These are phyloP conservation scores for Tanacetum coccineum DNA, from an alignment of 129 eudicot genomes.

Conservation along the genomic window DNA sequence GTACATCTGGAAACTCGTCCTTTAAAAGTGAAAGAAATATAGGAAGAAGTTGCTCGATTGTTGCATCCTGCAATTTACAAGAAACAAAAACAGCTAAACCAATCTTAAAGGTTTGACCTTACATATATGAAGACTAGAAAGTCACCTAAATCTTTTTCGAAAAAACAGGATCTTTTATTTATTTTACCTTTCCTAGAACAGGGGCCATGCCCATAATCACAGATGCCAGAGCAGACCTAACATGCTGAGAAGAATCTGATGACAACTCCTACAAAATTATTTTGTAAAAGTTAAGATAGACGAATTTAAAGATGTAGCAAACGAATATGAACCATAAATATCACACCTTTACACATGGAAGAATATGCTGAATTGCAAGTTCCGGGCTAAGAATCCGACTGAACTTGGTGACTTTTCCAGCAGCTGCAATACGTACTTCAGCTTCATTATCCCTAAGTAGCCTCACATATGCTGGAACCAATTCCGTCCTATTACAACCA, in stretches of 20 bases:
- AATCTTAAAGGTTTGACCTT: slow-evolving; percentile 2
- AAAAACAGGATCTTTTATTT: not conserved
- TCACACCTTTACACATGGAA: slow-evolving; percentile 96
- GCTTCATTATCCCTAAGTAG: slow-evolving; percentile 99
- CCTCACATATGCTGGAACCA: slow-evolving; percentile 98
- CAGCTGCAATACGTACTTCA: slow-evolving; percentile 99
- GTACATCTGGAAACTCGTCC: slow-evolving; percentile 99
- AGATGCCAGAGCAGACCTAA: slow-evolving; percentile 97
- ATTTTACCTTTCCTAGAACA: slow-evolving; percentile 80
- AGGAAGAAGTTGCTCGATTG: slow-evolving; percentile 97
- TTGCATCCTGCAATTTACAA: slow-evolving; percentile 76
- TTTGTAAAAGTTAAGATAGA: slow-evolving; percentile 17
- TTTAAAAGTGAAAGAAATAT: slow-evolving; percentile 92
- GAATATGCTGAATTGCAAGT: slow-evolving; percentile 93
- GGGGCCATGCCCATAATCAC: slow-evolving; percentile 99
- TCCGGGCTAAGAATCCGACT: slow-evolving; percentile 90
- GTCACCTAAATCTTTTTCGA: not conserved
- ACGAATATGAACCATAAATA: slow-evolving; percentile 4
- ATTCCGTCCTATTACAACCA: slow-evolving; percentile 63
- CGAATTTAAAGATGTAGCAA: slow-evolving; percentile 13
- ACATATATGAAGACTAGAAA: not conserved
- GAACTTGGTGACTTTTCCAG: slow-evolving; percentile 96
- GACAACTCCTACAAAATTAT: slow-evolving; percentile 71
- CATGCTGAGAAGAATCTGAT: slow-evolving; percentile 99
- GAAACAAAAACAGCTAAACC: not conserved